Evolutionary conservation across 106 monocot species (phyloP), one percentile per base, ranked within the genome.

Genomic region (Allium fistulosum): DNA sequence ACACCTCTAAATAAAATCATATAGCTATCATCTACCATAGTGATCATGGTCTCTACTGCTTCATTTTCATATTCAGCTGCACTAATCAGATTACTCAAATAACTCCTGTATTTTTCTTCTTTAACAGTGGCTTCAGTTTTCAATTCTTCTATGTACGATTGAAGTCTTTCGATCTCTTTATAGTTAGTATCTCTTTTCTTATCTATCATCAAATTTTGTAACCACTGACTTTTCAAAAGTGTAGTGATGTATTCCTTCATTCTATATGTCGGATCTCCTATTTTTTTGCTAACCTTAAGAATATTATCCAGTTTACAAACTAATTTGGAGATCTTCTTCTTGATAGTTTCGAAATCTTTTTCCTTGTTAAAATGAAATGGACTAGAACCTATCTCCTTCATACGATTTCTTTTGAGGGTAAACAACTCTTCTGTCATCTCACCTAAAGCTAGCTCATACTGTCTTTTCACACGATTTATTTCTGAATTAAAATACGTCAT

Each of bases 371-470:
- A 69, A 45, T 81, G 71, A 27, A 60, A 64, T 58, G 66, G 77
- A 63, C 17, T 77, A 62, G 77, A 66, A 59, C 81, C 88, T 53
- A 80, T 84, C 61, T 86, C 86, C 70, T 84, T 93, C 11, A 81
- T 72, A 48, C 75, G 65, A 56, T 84, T 68, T 37, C 93, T 76
- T 59, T 89, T 89, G 27, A 75, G 67, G 70, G 61, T 74, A 61
- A 86, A 93, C 37, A 89, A 57, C 67, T 93, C 79, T 68, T 93
- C 93, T 26, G 88, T 93, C 66, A 74, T 84, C 78, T 89, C 79
- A 17, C 86, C 86, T 65, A 93, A 69, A 61, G 83, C 72, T 61
- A 59, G 57, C 49, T 93, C 93, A 73, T 84, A 81, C 17, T 93
- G 85, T 71, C 83, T 83, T 51, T 86, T 93, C 77, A 88, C 85